These are phyloP conservation scores for Penicillium samsonianum DNA, from an alignment of 495 filamentous ascomycete genomes.

Conservation along the genomic window DNA sequence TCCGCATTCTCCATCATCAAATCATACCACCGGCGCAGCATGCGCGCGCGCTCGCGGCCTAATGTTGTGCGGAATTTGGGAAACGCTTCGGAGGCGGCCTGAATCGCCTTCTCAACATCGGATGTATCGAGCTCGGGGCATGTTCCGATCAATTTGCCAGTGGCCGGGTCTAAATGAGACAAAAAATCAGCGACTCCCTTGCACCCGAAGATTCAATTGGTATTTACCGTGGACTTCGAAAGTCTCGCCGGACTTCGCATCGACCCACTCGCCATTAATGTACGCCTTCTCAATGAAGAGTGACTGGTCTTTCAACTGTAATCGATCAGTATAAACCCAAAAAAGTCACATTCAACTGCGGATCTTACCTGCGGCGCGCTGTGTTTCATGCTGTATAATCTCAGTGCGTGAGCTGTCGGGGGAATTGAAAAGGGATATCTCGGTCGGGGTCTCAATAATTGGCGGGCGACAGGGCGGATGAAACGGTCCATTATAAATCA, in stretches of 20 bases:
- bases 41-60: slow-evolving; percentile 75
- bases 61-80: slow-evolving; percentile 71
- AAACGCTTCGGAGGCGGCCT: slow-evolving; percentile 74
- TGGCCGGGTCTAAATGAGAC: slow-evolving; percentile 66
- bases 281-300: slow-evolving; percentile 81
- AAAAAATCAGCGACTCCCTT: neutral
- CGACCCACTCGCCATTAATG: slow-evolving; percentile 84
- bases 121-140: slow-evolving; percentile 76
- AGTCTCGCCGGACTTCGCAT: slow-evolving; percentile 71
- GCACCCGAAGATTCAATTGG: neutral
- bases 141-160: slow-evolving; percentile 74
- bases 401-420: slow-evolving; percentile 31
- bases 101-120: slow-evolving; percentile 78
- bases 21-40: slow-evolving; percentile 89
- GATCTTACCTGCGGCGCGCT: slow-evolving; percentile 42
- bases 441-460: slow-evolving; percentile 39
- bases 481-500: slow-evolving; percentile 42
- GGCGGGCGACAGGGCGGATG: slow-evolving; percentile 40
- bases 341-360: neutral
- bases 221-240: slow-evolving; percentile 72
- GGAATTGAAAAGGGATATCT: slow-evolving; percentile 47
- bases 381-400: slow-evolving; percentile 47
- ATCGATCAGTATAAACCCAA: neutral
- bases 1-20: slow-evolving; percentile 84
- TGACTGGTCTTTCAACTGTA: slow-evolving; percentile 76